These are phyloP conservation scores for Chaetomium strumarium DNA, from an alignment of 2,329 filamentous ascomycete genomes.

Conservation along the genomic window DNA sequence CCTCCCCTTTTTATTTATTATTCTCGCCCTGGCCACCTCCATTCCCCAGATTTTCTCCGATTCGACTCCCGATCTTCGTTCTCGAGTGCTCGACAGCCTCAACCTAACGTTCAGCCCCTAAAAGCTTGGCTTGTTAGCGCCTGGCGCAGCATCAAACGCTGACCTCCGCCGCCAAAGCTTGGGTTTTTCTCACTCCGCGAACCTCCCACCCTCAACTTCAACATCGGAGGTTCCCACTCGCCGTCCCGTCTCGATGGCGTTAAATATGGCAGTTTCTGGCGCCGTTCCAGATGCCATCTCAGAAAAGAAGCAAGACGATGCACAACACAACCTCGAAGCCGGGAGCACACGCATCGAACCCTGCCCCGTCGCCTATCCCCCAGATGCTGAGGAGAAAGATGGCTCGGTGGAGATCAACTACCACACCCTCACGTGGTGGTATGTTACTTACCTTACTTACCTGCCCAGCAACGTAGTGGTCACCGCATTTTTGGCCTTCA, in stretches of 20 bases:
- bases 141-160: constrained; percentile 1
- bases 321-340: background rate
- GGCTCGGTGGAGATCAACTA: constrained; percentile 13
- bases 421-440: constrained; percentile 17
- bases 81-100: background rate
- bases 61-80: background rate
- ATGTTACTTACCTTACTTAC: too few species aligned
- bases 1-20: background rate
- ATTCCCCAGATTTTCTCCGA: constrained; percentile 9
- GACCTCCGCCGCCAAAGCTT: background rate
- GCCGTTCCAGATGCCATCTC: constrained; percentile 1
- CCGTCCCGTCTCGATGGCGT: constrained; percentile 4
- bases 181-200: background rate
- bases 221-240: background rate
- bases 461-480: background rate
- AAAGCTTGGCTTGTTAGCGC: constrained; percentile 6
- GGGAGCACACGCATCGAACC: background rate
- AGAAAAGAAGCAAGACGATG: constrained; percentile 5
- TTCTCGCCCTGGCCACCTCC: background rate
- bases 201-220: background rate
- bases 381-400: constrained; percentile 1
- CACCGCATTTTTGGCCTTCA: background rate
- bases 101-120: background rate
- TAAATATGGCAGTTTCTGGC: constrained; percentile 1
- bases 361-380: background rate